Evolutionary conservation across 2,329 filamentous ascomycete species (phyloP).

Genomic region (Xylariaceae sp.): DNA sequence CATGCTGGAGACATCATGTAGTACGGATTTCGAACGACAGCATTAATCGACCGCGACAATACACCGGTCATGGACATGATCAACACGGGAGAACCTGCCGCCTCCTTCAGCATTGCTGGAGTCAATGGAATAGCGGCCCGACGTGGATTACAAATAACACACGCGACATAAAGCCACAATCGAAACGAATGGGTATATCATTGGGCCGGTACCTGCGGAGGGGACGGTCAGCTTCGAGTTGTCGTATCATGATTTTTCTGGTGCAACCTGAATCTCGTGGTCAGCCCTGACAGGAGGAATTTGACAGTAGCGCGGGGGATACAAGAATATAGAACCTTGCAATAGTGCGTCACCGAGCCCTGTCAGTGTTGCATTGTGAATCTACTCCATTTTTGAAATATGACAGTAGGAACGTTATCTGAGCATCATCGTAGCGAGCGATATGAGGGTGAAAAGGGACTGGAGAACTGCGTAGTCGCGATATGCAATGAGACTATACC

Average conservation of each 20-base stretch:
- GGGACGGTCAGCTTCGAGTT: slow-evolving; percentile 12
- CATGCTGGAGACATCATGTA: neutral
- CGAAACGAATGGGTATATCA: slow-evolving; percentile 20
- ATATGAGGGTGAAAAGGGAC: neutral
- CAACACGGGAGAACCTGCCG: slow-evolving; percentile 33
- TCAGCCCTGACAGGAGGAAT: slow-evolving; percentile 20
- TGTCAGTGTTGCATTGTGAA: neutral
- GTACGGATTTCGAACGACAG: too few relatives aligned
- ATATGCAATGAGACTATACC: neutral
- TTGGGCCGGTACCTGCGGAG: slow-evolving; percentile 27
- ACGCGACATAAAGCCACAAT: slow-evolving; percentile 26
- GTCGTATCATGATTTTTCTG: slow-evolving; percentile 18
- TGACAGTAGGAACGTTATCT: too few relatives aligned
- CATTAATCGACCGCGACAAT: slow-evolving; percentile 24
- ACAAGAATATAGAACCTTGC: slow-evolving; percentile 13
- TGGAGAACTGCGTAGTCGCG: neutral
- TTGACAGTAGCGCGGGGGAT: slow-evolving; percentile 15
- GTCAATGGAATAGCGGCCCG: slow-evolving; percentile 1
- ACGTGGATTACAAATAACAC: slow-evolving; percentile 44
- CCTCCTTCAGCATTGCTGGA: slow-evolving; percentile 23
- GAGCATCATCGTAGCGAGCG: too few relatives aligned
- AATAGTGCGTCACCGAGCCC: slow-evolving; percentile 3
- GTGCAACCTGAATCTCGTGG: slow-evolving; percentile 17
- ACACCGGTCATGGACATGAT: slow-evolving; percentile 37
- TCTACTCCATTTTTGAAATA: neutral